Evolutionary conservation across 73 alveolate species (phyloP), one percentile per base, ranked within the genome.

Genomic region (Durusdinium trenchii): DNA sequence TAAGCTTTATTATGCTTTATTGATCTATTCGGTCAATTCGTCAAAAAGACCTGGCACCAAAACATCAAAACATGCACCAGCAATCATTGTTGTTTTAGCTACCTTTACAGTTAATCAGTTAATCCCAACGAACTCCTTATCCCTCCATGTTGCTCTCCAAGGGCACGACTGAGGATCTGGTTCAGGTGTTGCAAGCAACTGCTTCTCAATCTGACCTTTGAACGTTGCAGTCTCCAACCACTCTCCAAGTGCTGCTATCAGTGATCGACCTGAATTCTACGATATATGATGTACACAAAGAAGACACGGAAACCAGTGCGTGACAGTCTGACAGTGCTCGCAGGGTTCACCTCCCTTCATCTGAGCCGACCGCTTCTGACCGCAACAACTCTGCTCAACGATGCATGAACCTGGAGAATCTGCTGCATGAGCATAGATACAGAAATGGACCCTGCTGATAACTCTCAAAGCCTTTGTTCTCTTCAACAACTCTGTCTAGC

Each of bases 191-290:
- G 98, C 67, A 73, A 91, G 57, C 45, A 91, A 60, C 78, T 91
- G 98, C 46, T 91, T 91, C 89, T 91, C 98, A 26, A 91, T 69
- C 89, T 91, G 98, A 57, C 98, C 98, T 91, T 9, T 43, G 20
- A 47, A 83, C 18, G 3, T 28, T 38, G 79, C 79, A 16, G n/a
- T 28, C 38, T 9, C 9, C 79, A 32, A 64, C 42, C 45, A 6
- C 28, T 10, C 12, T 28, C 42, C 6, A 64, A 6, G 79, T 64
- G 12, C 42, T 64, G 45, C 23, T 57, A 12, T 57, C 69, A 16
- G 23, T 23, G 12, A 23, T 16, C 12, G 12, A 57, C 23, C 12
- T 57, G 69, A 57, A 23, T 57, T 57, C 23, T 23, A 57, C 12
- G 69, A 57, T 57, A 16, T 23, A 57, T 1, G 73, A 60, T 1